Percentiles rank a stretch among this genome's conserved stretches.
These are phyloP conservation scores for Leptoxyphium fumago DNA, from an alignment of 2,329 filamentous ascomycete genomes.

Conservation along the genomic window DNA sequence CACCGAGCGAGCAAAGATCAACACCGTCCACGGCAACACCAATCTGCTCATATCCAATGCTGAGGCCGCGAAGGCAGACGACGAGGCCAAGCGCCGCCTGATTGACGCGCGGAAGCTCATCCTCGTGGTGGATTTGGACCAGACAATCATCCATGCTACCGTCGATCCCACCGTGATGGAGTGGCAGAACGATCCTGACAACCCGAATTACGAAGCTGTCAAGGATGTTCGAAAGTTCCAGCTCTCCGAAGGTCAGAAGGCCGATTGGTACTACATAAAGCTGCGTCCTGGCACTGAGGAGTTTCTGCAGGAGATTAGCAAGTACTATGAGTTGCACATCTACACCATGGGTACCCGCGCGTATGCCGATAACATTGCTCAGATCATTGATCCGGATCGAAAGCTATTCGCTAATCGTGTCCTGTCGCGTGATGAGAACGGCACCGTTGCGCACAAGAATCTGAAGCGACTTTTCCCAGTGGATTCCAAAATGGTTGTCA, in stretches of 20 bases:
- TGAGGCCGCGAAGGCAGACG: constrained; percentile 69
- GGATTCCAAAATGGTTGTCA: constrained; percentile 97
- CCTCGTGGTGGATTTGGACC: constrained; percentile 90
- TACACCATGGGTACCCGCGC: constrained; percentile 98
- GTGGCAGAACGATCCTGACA: constrained; percentile 78
- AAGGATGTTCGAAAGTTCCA: constrained; percentile 82
- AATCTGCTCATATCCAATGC: constrained; percentile 69
- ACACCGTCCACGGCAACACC: constrained; percentile 87
- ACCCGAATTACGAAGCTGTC: constrained; percentile 82
- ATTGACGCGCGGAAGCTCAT: constrained; percentile 72
- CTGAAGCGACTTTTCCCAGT: constrained; percentile 85
- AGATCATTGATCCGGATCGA: constrained; percentile 79
- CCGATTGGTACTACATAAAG: constrained; percentile 95
- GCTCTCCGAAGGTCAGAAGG: constrained; percentile 68
- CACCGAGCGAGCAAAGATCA: constrained; percentile 76
- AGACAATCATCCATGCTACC: constrained; percentile 96
- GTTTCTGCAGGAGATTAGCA: constrained; percentile 64
- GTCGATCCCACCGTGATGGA: constrained; percentile 93
- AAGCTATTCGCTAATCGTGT: constrained; percentile 89
- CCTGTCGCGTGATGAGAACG: constrained; percentile 92
- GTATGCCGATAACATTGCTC: constrained; percentile 85
- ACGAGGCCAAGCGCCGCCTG: constrained; percentile 71
- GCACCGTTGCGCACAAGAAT: constrained; percentile 80
- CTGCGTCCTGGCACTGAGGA: constrained; percentile 71
- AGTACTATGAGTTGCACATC: constrained; percentile 86